Base-by-base conservation (phyloP, 768 basidiomycete species). In the Tylopilus cervinicoccineus region DNA sequence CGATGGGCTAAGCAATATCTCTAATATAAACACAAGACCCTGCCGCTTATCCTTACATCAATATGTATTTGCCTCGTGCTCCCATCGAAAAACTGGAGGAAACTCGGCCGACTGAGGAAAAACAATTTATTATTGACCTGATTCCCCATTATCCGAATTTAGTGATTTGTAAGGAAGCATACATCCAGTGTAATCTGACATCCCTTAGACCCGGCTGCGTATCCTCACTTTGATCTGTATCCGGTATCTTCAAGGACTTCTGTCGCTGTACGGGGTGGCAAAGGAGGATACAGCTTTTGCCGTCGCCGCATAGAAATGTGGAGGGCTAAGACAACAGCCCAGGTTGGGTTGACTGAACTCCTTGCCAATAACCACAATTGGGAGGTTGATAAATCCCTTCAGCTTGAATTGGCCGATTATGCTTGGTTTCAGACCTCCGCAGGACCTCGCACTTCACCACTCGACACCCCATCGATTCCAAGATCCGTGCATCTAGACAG, bases 381-480 rank as follows among this genome's bases (percentile, higher is more conserved):
- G 53, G 58, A 60, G 23, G 65, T 48, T 2, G 55, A 60, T 13
- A 60, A 59, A n/a, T 67, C 68, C 20, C 68, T 72, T 12, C 76
- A 75, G 50, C 66, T 85, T 45, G 75, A 83, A 53, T 64, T 84
- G 24, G 80, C 80, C 36, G 86, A 88, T 54, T 89, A 76, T 58
- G 60, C 74, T 9, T 89, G 85, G 82, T 86, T 85, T 9, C 72
- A 79, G 22, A 82, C 84, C 8, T 87, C 86, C 7, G 64, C 66
- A 3, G 86, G 87, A n/a, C 87, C 86, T 19, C 68, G 67, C 27
- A 75, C 74, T 41, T 64, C 66, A 43, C 72, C 75, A 3, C 63
- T 70, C 11, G 43, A 65, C 7, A 70, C 72, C 10, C 71, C 65
- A 52, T 66, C 66, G 50, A 68, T 67, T 34, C 59, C 73, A 31